These are phyloP conservation scores for Cyberlindnera mycetangii DNA, from an alignment of 805 yeast genomes.

Conservation along the genomic window DNA sequence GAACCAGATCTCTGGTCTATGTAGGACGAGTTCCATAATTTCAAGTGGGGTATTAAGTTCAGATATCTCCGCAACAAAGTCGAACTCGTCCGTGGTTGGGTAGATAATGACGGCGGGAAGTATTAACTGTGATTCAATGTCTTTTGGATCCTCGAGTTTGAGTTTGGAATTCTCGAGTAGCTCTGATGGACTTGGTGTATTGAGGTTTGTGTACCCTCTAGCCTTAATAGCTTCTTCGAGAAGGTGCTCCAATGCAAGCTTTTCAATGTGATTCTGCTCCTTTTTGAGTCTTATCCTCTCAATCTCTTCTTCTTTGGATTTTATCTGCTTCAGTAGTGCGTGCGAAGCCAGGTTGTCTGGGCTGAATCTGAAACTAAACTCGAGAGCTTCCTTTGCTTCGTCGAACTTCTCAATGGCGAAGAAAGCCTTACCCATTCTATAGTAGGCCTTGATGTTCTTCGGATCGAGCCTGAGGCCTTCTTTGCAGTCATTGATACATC, in stretches of 20 bases:
- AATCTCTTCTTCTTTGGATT: constrained; percentile 34
- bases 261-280: constrained; percentile 34
- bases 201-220: constrained; percentile 52
- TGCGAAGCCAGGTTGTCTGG: constrained; percentile 54
- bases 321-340: constrained; percentile 41
- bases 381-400: constrained; percentile 66
- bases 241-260: constrained; percentile 39
- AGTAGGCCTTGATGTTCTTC: constrained; percentile 77
- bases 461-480: constrained; percentile 64
- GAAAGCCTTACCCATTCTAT: constrained; percentile 80
- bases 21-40: constrained; percentile 54
- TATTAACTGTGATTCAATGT: constrained; percentile 73
- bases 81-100: constrained; percentile 83
- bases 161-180: constrained; percentile 50
- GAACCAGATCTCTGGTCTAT: constrained; percentile 70
- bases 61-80: constrained; percentile 70
- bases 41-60: constrained; percentile 70
- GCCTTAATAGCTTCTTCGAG: constrained; percentile 58
- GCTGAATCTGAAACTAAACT: constrained; percentile 64
- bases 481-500: constrained; percentile 83
- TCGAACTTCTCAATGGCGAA: constrained; percentile 61
- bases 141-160: constrained; percentile 59
- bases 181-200: constrained; percentile 53
- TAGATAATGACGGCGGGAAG: constrained; percentile 79
- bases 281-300: constrained; percentile 31